phyloP scores from a whole-genome alignment of 1,284 basidiomycete species.

The Chondrostereum purpureum region DNA sequence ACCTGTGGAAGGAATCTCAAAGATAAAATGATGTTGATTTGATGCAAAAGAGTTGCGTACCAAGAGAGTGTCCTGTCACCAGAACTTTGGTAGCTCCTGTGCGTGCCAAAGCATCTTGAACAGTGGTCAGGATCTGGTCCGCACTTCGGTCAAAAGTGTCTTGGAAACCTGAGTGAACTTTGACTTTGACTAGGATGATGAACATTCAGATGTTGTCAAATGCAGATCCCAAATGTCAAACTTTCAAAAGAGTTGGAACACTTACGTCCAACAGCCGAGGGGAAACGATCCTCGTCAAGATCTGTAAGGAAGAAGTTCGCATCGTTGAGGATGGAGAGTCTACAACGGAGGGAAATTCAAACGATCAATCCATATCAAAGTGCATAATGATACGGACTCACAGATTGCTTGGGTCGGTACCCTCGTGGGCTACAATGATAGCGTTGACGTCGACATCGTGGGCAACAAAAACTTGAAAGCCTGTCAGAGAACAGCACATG shows the following conservation, averaged over 20 bases:
- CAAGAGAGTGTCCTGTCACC: slow-evolving; percentile 35
- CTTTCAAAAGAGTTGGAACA: neutral
- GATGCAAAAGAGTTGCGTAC: slow-evolving; percentile 16
- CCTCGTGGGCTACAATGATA: slow-evolving; percentile 44
- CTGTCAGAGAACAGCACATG: neutral
- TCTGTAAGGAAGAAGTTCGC: slow-evolving; percentile 27
- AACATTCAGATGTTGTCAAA: neutral
- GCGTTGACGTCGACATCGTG: slow-evolving; percentile 30
- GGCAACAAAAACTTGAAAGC: slow-evolving; percentile 31
- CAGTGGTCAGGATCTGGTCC: slow-evolving; percentile 31
- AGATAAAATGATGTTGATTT: slow-evolving; percentile 10
- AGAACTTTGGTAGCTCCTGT: slow-evolving; percentile 30
- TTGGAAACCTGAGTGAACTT: slow-evolving; percentile 41
- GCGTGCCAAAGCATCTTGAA: slow-evolving; percentile 27
- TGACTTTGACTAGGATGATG: slow-evolving; percentile 13
- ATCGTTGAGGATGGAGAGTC: slow-evolving; percentile 40
- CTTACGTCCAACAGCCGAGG: slow-evolving; percentile 21
- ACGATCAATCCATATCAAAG: neutral
- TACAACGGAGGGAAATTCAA: slow-evolving; percentile 10
- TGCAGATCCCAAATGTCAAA: too few relatives aligned
- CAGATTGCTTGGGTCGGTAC: slow-evolving; percentile 33
- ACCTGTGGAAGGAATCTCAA: slow-evolving; percentile 20
- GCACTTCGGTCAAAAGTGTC: slow-evolving; percentile 38
- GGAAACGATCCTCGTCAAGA: slow-evolving; percentile 34
- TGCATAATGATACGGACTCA: slow-evolving; percentile 13